Evolutionary conservation across 495 filamentous ascomycete species (phyloP), one percentile per base, ranked within the genome.

Genomic region (Aspergillus egyptiacus): DNA sequence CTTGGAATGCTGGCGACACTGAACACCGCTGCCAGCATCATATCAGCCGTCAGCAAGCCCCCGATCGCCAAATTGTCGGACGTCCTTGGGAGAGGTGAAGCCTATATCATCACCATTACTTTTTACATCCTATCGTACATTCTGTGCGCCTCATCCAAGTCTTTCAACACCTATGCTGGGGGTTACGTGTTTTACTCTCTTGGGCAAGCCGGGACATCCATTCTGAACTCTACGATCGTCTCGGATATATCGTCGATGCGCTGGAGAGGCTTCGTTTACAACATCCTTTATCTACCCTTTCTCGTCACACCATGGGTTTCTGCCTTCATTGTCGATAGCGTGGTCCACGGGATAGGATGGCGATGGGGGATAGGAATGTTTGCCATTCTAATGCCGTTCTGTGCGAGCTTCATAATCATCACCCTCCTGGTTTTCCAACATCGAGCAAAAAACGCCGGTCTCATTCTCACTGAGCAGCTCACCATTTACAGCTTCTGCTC

Each of bases 321-420:
- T 1, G 70, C 65, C 6, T 68, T 69, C 43, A 75, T 75, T 34
- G 60, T 69, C 15, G 60, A 71, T 3, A 73, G 70, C 41, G 70
- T 72, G 7, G 64, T 69, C 8, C 46, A 61, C 6, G 70, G 70
- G 0, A 73, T 76, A 36, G 72, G 72, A 22, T 76, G 73, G 73
- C 64, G 70, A 19, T 76, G 73, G 73, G 70, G 71, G 11, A 74
- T 74, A 35, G 73, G 73, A 48, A 74, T 76, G 68, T 63, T 73
- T 8, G 73, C 69, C 14, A 72, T 76, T 22, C 53, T 76, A 28
- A 71, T 72, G 68, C 73, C 71, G 0, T 68, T 72, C 36, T 65
- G 70, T 27, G 68, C 73, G 5, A 68, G 63, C 51, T 67, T 71
- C 48, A 72, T 76, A 34, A 66, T 75, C 48, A 62, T 60, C 34